A percentile compares a stretch with the other conserved stretches of the same genome.
These are phyloP conservation scores for Botrytis elliptica DNA, from an alignment of 2,329 filamentous ascomycete species.

Conservation along the genomic window DNA sequence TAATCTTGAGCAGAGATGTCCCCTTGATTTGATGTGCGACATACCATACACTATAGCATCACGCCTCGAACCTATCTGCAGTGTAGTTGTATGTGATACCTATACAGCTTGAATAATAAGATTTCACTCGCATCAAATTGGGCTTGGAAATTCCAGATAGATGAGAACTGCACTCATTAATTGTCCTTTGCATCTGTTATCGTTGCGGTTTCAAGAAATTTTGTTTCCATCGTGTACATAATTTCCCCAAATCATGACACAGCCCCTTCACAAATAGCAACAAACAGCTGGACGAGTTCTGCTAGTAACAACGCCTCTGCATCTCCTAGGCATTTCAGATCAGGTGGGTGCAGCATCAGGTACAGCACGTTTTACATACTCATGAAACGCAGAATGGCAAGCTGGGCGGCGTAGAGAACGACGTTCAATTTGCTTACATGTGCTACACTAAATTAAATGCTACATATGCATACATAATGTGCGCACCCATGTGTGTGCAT, in stretches of 20 bases:
- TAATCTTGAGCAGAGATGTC: not conserved
- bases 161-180: not conserved
- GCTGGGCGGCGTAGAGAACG: slow-evolving; percentile 4
- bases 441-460: not conserved
- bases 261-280: slow-evolving; percentile 22
- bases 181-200: not conserved
- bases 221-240: not conserved
- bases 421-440: not conserved
- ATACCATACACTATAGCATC: not conserved
- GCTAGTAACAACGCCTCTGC: slow-evolving; percentile 2
- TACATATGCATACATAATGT: not conserved
- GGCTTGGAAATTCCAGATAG: not conserved
- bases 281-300: not conserved
- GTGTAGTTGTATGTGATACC: not conserved
- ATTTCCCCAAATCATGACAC: slow-evolving; percentile 11
- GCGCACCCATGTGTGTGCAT: not conserved
- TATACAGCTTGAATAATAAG: not conserved
- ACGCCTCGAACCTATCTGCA: not conserved
- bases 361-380: slow-evolving; percentile 21
- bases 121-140: not conserved
- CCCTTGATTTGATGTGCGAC: slow-evolving; percentile 5
- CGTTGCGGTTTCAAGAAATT: not conserved
- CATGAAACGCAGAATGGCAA: slow-evolving; percentile 8
- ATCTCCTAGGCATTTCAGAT: slow-evolving; percentile 4
- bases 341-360: slow-evolving; percentile 13